Percentiles rank a stretch among this genome's conserved stretches.
phyloP scores from a whole-genome alignment of 176 grass and related monocot genomes.

The Microstegium vimineum region DNA sequence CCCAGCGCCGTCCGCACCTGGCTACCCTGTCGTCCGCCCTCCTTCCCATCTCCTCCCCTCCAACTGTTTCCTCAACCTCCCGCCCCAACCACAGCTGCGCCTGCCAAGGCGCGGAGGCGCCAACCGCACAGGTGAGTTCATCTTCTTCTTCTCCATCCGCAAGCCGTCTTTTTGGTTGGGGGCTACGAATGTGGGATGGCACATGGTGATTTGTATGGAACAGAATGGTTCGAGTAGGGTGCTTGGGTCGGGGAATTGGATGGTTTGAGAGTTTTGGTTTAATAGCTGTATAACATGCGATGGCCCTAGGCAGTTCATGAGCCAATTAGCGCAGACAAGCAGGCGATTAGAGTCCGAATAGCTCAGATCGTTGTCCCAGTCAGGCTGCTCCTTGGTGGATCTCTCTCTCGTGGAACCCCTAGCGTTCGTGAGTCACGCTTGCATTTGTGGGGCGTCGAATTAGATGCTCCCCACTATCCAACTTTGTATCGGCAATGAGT shows the following conservation, averaged over 20 bases:
- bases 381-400: not conserved
- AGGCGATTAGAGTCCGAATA: not conserved
- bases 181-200: not conserved
- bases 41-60: not conserved
- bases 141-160: not conserved
- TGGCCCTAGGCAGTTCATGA: not conserved
- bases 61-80: not conserved
- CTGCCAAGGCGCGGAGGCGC: not conserved
- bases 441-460: slow-evolving; percentile 6
- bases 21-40: not conserved
- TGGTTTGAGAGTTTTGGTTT: not conserved
- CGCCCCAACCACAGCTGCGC: not conserved
- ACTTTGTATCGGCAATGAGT: not conserved
- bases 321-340: not conserved
- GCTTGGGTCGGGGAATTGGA: not conserved
- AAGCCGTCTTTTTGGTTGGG: not conserved
- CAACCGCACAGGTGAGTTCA: slow-evolving; percentile 19
- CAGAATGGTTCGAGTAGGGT: not conserved
- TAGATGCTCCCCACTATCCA: slow-evolving; percentile 16
- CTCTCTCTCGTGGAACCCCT: not conserved
- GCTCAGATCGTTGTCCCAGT: slow-evolving; percentile 15
- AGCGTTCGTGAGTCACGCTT: not conserved
- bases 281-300: not conserved
- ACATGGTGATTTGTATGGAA: not conserved
- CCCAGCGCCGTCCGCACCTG: slow-evolving; percentile 6